Conservation (phyloP, 2,329 filamentous ascomycete genomes). For the Stagonosporopsis tanaceti region DNA sequence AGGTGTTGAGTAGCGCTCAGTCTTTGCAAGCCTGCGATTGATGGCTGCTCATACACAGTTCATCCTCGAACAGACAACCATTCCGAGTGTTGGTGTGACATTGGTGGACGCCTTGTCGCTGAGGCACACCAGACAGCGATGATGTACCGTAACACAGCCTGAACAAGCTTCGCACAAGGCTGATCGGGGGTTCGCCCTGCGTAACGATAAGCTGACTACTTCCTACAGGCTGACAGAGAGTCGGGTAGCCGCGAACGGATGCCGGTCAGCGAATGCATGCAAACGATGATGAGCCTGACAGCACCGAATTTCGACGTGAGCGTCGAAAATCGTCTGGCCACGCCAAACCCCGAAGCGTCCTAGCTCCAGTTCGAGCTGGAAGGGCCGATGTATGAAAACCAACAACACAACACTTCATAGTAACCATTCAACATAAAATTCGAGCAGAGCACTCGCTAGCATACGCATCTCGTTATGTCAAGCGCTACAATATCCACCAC, state of each 20-base stretch:
- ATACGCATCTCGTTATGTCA: background rate
- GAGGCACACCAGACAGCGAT: background rate
- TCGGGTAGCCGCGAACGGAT: conserved; percentile 1
- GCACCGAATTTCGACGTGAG: background rate
- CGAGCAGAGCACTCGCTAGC: background rate
- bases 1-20: background rate
- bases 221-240: background rate
- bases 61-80: background rate
- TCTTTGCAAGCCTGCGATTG: background rate
- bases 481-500: background rate
- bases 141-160: conserved; percentile 1
- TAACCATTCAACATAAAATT: background rate
- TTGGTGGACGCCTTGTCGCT: background rate
- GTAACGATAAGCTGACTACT: conserved; percentile 6
- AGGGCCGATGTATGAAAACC: background rate
- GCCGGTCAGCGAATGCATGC: background rate
- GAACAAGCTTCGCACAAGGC: background rate
- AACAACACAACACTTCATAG: background rate
- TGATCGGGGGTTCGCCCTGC: background rate
- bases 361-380: background rate
- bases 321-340: background rate
- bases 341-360: background rate
- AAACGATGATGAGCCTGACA: conserved; percentile 2
- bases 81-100: background rate
- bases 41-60: no score